phyloP scores from a whole-genome alignment of 2,329 filamentous ascomycete species.

The Hortaea werneckii region DNA sequence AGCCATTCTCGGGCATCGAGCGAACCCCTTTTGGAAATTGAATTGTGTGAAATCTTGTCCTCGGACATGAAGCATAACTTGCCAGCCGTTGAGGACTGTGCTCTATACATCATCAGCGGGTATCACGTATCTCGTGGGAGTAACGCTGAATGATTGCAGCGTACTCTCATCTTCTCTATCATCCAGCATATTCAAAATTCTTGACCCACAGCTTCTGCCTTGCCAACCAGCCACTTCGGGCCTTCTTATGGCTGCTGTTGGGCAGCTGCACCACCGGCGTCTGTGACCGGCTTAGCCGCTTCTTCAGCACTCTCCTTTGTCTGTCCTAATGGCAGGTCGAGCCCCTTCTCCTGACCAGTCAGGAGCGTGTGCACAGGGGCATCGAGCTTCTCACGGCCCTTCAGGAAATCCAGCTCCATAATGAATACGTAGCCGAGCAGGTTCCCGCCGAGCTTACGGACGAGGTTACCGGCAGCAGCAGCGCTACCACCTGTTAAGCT shows the following conservation, averaged over 20 bases:
- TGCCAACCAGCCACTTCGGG: too few relatives aligned
- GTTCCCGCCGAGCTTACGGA: constrained; percentile 75
- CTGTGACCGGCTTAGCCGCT: constrained; percentile 11
- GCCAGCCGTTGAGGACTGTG: too few relatives aligned
- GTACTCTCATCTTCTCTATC: too few relatives aligned
- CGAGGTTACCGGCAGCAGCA: constrained; percentile 73
- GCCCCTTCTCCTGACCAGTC: constrained; percentile 45
- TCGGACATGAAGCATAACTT: too few relatives aligned
- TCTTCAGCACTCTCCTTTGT: constrained; percentile 13
- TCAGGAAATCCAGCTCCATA: constrained; percentile 86
- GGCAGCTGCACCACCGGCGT: constrained; percentile 15
- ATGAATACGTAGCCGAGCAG: constrained; percentile 89
- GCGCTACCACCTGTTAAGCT: constrained; percentile 68
- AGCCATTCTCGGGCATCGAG: too few relatives aligned
- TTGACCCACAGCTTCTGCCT: too few relatives aligned
- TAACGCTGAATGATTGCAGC: too few relatives aligned
- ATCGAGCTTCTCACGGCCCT: constrained; percentile 81
- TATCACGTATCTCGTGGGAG: too few relatives aligned
- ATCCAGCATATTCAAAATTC: too few relatives aligned
- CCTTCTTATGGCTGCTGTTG: constrained; percentile 8
- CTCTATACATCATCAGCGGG: too few relatives aligned
- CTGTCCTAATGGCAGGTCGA: constrained; percentile 12
- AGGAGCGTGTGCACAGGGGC: constrained; percentile 77
- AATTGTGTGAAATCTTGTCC: too few relatives aligned
- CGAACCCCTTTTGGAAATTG: too few relatives aligned